Conservation (phyloP, 106 monocot genomes). For the Dendrobium chrysotoxum region DNA sequence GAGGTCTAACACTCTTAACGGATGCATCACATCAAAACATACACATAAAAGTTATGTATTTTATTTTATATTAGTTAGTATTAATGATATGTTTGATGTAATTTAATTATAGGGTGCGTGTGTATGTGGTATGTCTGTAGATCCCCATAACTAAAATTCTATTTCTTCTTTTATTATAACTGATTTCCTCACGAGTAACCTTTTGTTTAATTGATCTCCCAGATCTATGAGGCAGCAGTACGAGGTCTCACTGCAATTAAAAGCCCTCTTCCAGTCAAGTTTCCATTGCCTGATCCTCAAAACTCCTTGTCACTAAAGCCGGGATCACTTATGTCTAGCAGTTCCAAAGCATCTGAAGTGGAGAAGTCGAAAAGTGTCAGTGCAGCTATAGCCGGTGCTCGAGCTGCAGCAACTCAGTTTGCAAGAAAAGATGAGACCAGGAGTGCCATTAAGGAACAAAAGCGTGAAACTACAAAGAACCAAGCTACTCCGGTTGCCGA, state of each 20-base stretch:
- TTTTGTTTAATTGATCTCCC: not conserved
- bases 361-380: conserved; percentile 33
- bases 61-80: no score
- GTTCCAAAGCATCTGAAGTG: conserved; percentile 8
- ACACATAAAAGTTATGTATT: no score
- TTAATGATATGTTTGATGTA: no score
- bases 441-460: not conserved
- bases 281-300: conserved; percentile 63
- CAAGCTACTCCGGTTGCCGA: not conserved
- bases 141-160: not conserved
- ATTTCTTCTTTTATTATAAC: not conserved
- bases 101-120: no score
- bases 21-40: no score
- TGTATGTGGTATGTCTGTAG: no score
- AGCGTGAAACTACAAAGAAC: not conserved
- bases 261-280: conserved; percentile 71
- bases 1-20: no score
- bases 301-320: conserved; percentile 53
- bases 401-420: conserved; percentile 73
- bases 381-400: conserved; percentile 62
- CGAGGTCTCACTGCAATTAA: conserved; percentile 53
- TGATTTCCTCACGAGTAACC: not conserved
- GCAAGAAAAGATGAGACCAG: conserved; percentile 36
- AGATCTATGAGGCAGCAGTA: conserved; percentile 76
- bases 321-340: conserved; percentile 35